Percentiles rank a stretch among this genome's conserved stretches.
Evolutionary conservation across 1,284 basidiomycete species (phyloP).

Genomic region (Ceratobasidium sp.): DNA sequence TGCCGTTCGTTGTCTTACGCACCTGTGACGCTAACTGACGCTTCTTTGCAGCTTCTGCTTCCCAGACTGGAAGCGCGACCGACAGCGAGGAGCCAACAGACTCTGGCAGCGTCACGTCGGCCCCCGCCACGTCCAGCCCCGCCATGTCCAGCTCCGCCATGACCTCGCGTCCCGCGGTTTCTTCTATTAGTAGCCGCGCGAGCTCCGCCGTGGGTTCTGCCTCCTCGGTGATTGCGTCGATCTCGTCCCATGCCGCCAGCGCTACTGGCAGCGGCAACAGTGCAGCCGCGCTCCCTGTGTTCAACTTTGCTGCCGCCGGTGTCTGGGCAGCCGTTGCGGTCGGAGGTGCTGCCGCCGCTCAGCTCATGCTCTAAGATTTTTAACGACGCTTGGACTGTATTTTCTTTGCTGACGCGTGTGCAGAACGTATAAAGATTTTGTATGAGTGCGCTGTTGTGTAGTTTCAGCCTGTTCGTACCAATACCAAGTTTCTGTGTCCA

Average conservation of each 20-base stretch:
- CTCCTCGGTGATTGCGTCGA: not conserved
- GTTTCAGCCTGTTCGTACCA: too few relatives aligned
- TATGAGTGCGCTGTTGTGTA: too few relatives aligned
- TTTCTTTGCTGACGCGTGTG: not conserved
- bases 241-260: not conserved
- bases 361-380: constrained; percentile 2
- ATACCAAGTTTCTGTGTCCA: too few relatives aligned
- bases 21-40: not conserved
- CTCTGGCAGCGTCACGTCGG: not conserved
- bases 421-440: too few relatives aligned
- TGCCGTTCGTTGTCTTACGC: constrained; percentile 1
- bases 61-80: not conserved
- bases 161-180: not conserved
- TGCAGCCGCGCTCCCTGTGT: not conserved
- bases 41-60: not conserved
- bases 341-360: constrained; percentile 8
- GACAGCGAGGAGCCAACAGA: not conserved
- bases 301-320: constrained; percentile 19
- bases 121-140: not conserved
- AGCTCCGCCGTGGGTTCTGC: not conserved
- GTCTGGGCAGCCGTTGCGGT: constrained; percentile 7
- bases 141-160: not conserved
- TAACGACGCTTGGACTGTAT: not conserved
- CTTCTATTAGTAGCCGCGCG: not conserved
- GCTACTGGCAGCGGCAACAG: not conserved